phyloP scores from a whole-genome alignment of 805 yeast species.

The Candida vaughaniae region DNA sequence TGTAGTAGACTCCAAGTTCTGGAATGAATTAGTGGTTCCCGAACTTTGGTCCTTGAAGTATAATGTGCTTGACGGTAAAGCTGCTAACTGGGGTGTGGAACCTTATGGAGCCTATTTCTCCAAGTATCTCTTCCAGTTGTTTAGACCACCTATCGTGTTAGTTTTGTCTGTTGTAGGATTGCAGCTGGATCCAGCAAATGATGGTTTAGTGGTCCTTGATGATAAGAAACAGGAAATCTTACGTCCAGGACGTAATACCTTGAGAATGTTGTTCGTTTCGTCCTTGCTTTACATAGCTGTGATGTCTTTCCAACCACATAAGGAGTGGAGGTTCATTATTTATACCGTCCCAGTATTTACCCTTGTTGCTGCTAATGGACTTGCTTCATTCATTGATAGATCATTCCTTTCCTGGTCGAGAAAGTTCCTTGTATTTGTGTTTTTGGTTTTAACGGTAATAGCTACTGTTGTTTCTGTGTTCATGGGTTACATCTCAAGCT shows the following conservation, averaged over 20 bases:
- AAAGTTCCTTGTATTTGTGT: slow-evolving; percentile 13
- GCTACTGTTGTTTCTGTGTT: slow-evolving; percentile 41
- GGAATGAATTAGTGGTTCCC: slow-evolving; percentile 65
- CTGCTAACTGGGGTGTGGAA: slow-evolving; percentile 81
- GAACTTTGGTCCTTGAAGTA: slow-evolving; percentile 71
- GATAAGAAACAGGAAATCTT: slow-evolving; percentile 17
- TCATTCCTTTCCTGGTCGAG: slow-evolving; percentile 3
- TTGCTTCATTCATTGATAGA: slow-evolving; percentile 28
- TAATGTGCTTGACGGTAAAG: slow-evolving; percentile 74
- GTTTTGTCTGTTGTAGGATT: slow-evolving; percentile 39
- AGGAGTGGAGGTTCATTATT: slow-evolving; percentile 89
- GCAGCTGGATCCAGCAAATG: slow-evolving; percentile 45
- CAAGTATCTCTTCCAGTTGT: slow-evolving; percentile 39
- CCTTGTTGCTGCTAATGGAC: slow-evolving; percentile 62
- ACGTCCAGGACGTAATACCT: slow-evolving; percentile 32
- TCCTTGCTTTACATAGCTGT: slow-evolving; percentile 54
- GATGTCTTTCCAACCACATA: slow-evolving; percentile 84
- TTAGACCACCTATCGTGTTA: slow-evolving; percentile 42
- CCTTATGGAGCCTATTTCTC: slow-evolving; percentile 70
- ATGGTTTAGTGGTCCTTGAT: slow-evolving; percentile 5
- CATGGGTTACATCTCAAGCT: slow-evolving; percentile 62
- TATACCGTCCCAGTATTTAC: slow-evolving; percentile 73
- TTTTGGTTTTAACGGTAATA: slow-evolving; percentile 25
- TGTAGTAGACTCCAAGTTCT: slow-evolving; percentile 70
- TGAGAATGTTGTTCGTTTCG: slow-evolving; percentile 49